Base-by-base conservation (phyloP, 2,329 filamentous ascomycete genomes). In the Fusarium sp. region DNA sequence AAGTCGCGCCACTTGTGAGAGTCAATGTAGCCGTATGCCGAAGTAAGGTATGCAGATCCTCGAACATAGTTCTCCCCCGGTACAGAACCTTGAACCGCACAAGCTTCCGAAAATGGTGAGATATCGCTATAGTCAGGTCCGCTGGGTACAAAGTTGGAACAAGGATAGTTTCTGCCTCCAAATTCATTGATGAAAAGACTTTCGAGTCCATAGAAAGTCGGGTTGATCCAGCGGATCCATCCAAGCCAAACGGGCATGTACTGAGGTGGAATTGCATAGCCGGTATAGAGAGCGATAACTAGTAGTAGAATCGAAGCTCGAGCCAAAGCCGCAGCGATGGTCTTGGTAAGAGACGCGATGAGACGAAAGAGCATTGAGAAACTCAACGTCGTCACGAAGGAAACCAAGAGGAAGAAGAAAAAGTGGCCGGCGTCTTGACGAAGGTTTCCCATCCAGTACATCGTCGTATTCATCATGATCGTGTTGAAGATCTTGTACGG, bases 361-460 rank as follows among this genome's bases (percentile, higher is more conserved):
- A 77, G 76, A 41, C 79, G 77, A 79, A 92, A 92, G 59, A 92
- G 46, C 85, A 90, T 91, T 36, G 88, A 90, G 89, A 92, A 91
- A 56, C 86, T 86, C 70, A 92, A 76, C 0, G 88, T 90, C 14
- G 86, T 85, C 45, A 84, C 78, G 75, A 91, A 84, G 11, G 83
- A 82, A n/a, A 87, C 77, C 3, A 87, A 69, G 3, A 83, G 77
- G 70, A 84, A 87, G 70, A 82, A 85, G 76, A 86, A 87, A 76
- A 86, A 87, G 7, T 81, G 78, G 0, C 83, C 84, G 0, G 90
- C 66, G 85, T 86, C 55, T 88, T 81, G 80, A 91, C 88, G 20
- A 87, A 93, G 8, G 86, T 90, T 87, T 0, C 88, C 87, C 87
- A 93, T 88, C 77, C 92, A 92, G 80, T 92, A 92, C 4, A 92